phyloP scores from a whole-genome alignment of 2,329 filamentous ascomycete genomes.

The Ophiostoma montium region DNA sequence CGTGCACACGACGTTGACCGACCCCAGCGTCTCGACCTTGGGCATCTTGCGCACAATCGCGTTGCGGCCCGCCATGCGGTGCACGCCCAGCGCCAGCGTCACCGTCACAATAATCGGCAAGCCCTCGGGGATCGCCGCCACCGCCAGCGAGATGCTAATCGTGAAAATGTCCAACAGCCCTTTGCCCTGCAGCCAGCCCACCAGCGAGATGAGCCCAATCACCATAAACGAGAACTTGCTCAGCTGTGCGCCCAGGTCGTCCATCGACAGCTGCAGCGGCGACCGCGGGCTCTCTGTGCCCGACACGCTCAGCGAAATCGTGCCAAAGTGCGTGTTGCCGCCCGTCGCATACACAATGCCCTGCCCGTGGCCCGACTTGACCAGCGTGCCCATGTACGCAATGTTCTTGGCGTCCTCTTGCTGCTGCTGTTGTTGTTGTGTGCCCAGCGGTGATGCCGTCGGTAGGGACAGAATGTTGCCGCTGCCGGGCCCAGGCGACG shows the following conservation, averaged over 20 bases:
- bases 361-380: conserved; percentile 88
- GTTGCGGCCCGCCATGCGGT: conserved; percentile 89
- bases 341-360: conserved; percentile 97
- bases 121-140: conserved; percentile 91
- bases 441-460: conserved; percentile 17
- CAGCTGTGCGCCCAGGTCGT: conserved; percentile 86
- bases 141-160: conserved; percentile 89
- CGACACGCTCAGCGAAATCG: conserved; percentile 85
- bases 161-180: conserved; percentile 88
- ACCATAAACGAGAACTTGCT: conserved; percentile 95
- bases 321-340: conserved; percentile 85
- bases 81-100: conserved; percentile 82
- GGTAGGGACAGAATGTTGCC: conserved; percentile 19
- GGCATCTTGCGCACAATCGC: conserved; percentile 93
- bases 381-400: conserved; percentile 94
- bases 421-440: not conserved
- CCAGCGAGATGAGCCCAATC: conserved; percentile 81
- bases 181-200: conserved; percentile 84
- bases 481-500: conserved; percentile 7
- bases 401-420: conserved; percentile 74
- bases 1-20: conserved; percentile 98
- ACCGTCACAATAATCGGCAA: conserved; percentile 97
- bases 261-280: conserved; percentile 90
- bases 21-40: conserved; percentile 92
- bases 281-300: conserved; percentile 93